Evolutionary conservation across 257 asterid species (phyloP).

Genomic region (Fraxinus excelsior): DNA sequence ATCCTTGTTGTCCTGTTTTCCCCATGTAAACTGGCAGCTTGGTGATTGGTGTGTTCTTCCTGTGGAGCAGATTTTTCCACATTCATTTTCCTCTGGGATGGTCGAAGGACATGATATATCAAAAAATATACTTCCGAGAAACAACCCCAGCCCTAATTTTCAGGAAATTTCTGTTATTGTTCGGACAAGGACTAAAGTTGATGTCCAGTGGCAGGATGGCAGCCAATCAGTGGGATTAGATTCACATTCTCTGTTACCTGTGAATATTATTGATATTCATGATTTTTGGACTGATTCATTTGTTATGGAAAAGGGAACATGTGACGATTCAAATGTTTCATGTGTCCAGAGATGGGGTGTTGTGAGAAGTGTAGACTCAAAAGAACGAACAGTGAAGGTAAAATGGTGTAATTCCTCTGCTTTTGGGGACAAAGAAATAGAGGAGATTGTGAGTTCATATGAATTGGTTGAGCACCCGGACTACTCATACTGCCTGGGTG

Average conservation of each 20-base stretch:
- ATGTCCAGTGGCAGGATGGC: constrained; percentile 94
- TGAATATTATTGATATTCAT: constrained; percentile 67
- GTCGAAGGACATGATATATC: constrained; percentile 27
- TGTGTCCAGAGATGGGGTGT: constrained; percentile 63
- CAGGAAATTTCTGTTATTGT: constrained; percentile 58
- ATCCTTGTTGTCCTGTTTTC: constrained; percentile 54
- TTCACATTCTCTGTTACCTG: constrained; percentile 59
- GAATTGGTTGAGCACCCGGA: constrained; percentile 90
- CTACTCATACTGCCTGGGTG: constrained; percentile 60
- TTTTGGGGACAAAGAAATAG: constrained; percentile 39
- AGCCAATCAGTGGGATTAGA: constrained; percentile 57
- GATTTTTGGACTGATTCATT: constrained; percentile 81
- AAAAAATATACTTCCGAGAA: constrained; percentile 20
- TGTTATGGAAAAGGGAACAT: constrained; percentile 72
- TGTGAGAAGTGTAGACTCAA: constrained; percentile 67
- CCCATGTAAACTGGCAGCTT: constrained; percentile 74
- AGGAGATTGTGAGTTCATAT: constrained; percentile 85
- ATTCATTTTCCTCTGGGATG: constrained; percentile 26
- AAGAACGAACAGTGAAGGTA: constrained; percentile 80
- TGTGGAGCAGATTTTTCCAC: constrained; percentile 22
- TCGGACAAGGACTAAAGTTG: constrained; percentile 67
- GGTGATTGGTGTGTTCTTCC: constrained; percentile 86
- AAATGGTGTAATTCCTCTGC: constrained; percentile 57
- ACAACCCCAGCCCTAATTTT: constrained; percentile 27
- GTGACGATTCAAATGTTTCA: constrained; percentile 41